These are phyloP conservation scores for Candida boleticola DNA, from an alignment of 805 yeast species.

Conservation along the genomic window DNA sequence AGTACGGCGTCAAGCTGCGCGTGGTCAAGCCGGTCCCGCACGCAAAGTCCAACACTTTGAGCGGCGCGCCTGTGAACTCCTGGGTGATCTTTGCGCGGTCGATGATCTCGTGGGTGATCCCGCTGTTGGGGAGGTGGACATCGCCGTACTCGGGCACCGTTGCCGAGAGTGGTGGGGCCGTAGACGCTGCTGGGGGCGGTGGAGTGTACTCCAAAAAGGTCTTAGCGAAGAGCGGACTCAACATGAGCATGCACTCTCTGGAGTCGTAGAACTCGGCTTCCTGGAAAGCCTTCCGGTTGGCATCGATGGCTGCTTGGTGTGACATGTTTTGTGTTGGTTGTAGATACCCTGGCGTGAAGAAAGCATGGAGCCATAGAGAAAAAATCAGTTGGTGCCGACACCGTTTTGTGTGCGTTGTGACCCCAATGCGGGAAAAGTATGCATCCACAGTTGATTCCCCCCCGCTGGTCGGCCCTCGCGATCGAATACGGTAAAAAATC, in stretches of 20 bases:
- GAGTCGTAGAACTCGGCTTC: conserved; percentile 21
- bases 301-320: conserved; percentile 22
- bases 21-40: conserved; percentile 43
- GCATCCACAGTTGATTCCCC: too few relatives aligned
- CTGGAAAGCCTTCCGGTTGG: conserved; percentile 19
- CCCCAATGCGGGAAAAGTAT: too few relatives aligned
- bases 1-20: conserved; percentile 27
- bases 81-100: conserved; percentile 4
- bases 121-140: conserved; percentile 10
- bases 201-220: conserved; percentile 17
- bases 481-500: too few relatives aligned
- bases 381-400: too few relatives aligned
- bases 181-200: conserved; percentile 11
- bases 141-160: conserved; percentile 12
- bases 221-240: conserved; percentile 18
- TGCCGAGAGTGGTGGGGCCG: conserved; percentile 11
- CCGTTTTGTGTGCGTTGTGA: too few relatives aligned
- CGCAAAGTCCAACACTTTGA: conserved; percentile 37
- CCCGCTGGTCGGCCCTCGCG: too few relatives aligned
- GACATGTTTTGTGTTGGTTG: conserved; percentile 10
- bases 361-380: not conserved
- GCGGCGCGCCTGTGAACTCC: not conserved
- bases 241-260: conserved; percentile 13
- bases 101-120: conserved; percentile 6
- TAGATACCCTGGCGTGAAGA: too few relatives aligned